These are phyloP conservation scores for Exophiala spinifera DNA, from an alignment of 2,329 filamentous ascomycete species.

Conservation along the genomic window DNA sequence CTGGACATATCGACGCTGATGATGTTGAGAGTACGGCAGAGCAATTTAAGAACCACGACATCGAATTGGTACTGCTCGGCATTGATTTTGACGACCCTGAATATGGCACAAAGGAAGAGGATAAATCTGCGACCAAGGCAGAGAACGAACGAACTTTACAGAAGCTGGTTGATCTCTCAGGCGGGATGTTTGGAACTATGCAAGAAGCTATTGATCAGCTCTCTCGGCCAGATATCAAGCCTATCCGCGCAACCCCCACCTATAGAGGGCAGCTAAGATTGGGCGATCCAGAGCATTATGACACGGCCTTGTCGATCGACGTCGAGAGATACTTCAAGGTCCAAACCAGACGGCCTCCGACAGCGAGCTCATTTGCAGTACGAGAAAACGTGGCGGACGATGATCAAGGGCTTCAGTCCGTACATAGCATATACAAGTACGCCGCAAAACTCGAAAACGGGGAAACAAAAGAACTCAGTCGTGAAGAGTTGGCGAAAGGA, in stretches of 20 bases:
- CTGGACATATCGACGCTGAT: slow-evolving; percentile 68
- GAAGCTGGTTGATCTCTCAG: slow-evolving; percentile 63
- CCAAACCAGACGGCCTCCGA: slow-evolving; percentile 68
- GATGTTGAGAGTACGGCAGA: slow-evolving; percentile 50
- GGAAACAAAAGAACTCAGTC: slow-evolving; percentile 76
- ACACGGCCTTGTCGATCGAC: slow-evolving; percentile 73
- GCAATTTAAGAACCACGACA: slow-evolving; percentile 64
- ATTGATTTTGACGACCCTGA: slow-evolving; percentile 91
- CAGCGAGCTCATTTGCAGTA: slow-evolving; percentile 73
- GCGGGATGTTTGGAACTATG: slow-evolving; percentile 74
- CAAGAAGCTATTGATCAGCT: slow-evolving; percentile 80
- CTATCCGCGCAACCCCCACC: slow-evolving; percentile 68
- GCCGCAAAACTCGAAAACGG: slow-evolving; percentile 75
- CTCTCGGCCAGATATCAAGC: slow-evolving; percentile 71
- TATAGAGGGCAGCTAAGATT: slow-evolving; percentile 79
- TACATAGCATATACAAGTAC: slow-evolving; percentile 78
- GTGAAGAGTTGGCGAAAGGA: slow-evolving; percentile 83
- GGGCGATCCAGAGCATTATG: slow-evolving; percentile 70
- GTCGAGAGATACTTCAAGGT: slow-evolving; percentile 90
- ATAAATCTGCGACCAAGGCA: slow-evolving; percentile 69
- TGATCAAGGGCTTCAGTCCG: slow-evolving; percentile 36
- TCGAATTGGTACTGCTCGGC: slow-evolving; percentile 79
- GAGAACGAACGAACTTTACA: slow-evolving; percentile 70
- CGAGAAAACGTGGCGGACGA: slow-evolving; percentile 33
- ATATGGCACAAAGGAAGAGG: slow-evolving; percentile 87